phyloP scores from a whole-genome alignment of 352 stramenopile species.

The Globisporangium abappressorium region DNA sequence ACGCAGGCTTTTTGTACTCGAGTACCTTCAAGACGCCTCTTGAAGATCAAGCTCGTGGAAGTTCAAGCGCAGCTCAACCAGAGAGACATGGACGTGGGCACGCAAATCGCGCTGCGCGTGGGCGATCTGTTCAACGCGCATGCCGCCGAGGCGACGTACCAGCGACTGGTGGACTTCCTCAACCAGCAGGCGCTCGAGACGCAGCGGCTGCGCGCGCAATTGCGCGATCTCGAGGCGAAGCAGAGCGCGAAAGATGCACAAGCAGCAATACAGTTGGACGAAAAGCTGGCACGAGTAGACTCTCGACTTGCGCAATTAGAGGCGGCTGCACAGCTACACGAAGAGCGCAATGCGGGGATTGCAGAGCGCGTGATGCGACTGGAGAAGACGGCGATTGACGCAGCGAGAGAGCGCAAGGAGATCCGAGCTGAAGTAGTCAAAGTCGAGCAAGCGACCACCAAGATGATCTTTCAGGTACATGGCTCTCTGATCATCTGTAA shows the following conservation, averaged over 20 bases:
- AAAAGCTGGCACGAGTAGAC: constrained; percentile 1
- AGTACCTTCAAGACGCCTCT: not conserved
- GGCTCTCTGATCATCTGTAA: not conserved
- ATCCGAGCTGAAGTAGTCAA: constrained; percentile 13
- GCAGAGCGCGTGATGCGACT: constrained; percentile 16
- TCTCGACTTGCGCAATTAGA: constrained; percentile 15
- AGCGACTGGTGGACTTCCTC: constrained; percentile 60
- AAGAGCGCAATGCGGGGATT: not conserved
- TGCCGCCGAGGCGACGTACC: constrained; percentile 42
- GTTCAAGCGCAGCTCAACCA: too few species aligned
- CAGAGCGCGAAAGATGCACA: constrained; percentile 10
- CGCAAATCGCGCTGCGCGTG: constrained; percentile 17
- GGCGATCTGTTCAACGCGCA: constrained; percentile 56
- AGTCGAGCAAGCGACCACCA: constrained; percentile 21
- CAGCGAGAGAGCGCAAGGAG: constrained; percentile 25
- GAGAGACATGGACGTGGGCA: not conserved
- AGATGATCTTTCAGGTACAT: constrained; percentile 20
- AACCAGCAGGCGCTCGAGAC: constrained; percentile 51
- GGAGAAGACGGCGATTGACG: constrained; percentile 15
- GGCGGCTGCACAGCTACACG: not conserved
- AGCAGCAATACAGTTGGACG: not conserved
- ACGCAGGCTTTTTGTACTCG: not conserved
- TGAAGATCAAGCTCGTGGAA: not conserved
- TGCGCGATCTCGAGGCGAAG: constrained; percentile 30
- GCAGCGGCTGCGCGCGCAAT: constrained; percentile 25